phyloP scores from a whole-genome alignment of 345 rosid genomes.

The Triadica sebifera region DNA sequence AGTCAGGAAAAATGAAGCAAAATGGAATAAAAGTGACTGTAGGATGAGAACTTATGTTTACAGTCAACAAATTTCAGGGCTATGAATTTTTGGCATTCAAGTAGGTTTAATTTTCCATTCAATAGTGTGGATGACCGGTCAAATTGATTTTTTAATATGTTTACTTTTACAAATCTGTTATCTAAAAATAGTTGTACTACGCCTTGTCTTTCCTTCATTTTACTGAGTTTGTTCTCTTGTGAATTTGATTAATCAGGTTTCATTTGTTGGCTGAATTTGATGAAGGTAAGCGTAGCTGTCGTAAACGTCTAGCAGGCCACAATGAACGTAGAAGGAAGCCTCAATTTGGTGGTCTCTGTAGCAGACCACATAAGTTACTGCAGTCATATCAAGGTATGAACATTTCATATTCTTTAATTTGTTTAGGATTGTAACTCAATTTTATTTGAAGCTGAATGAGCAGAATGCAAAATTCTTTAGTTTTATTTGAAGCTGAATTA shows the following conservation, averaged over 20 bases:
- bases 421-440: no score
- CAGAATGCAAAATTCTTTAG: no score
- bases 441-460: no score
- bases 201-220: neutral
- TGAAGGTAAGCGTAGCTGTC: constrained; percentile 82
- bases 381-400: constrained; percentile 35
- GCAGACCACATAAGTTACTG: constrained; percentile 21
- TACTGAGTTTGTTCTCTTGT: neutral
- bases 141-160: neutral
- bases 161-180: neutral
- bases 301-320: constrained; percentile 83
- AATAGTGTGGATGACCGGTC: neutral
- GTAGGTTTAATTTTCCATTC: neutral
- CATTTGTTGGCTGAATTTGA: constrained; percentile 88
- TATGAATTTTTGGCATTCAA: neutral
- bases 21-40: neutral
- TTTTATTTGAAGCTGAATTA: no score
- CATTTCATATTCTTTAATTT: neutral
- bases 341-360: constrained; percentile 37
- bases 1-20: neutral
- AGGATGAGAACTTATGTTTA: neutral
- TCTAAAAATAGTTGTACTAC: neutral
- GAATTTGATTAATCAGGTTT: constrained; percentile 55
- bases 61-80: neutral
- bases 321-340: constrained; percentile 92